These are phyloP conservation scores for Trichosanthes cucumerina DNA, from an alignment of 306 rosid species.

Conservation along the genomic window DNA sequence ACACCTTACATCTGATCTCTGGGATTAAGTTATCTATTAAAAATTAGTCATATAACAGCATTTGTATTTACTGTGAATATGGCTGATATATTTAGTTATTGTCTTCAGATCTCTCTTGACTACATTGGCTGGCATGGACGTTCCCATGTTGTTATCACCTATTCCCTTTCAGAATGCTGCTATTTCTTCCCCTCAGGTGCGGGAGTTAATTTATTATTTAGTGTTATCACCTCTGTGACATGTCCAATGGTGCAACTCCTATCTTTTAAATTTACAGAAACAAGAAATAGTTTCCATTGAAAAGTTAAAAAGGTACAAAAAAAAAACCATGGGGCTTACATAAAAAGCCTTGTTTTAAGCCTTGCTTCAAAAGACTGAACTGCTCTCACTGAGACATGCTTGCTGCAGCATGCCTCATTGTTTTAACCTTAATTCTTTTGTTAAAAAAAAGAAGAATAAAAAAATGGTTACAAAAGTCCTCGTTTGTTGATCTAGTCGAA, in stretches of 20 bases:
- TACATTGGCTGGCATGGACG: conserved; percentile 61
- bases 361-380: neutral
- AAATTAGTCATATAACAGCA: neutral
- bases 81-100: neutral
- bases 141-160: conserved; percentile 73
- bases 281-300: neutral
- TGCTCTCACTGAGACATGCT: neutral
- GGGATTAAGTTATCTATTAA: neutral
- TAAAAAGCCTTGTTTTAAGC: neutral
- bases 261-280: neutral
- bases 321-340: neutral
- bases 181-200: conserved; percentile 70
- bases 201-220: neutral
- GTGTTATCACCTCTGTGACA: neutral
- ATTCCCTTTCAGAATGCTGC: conserved; percentile 82
- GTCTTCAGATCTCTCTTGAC: conserved; percentile 56
- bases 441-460: neutral
- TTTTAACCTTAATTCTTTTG: neutral
- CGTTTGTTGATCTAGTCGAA: neutral
- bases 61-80: neutral
- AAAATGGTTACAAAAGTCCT: neutral
- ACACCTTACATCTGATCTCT: neutral
- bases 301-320: neutral
- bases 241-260: neutral
- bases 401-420: neutral